These are phyloP conservation scores for Ambrosia trifida DNA, from an alignment of 129 eudicot species.

Conservation along the genomic window DNA sequence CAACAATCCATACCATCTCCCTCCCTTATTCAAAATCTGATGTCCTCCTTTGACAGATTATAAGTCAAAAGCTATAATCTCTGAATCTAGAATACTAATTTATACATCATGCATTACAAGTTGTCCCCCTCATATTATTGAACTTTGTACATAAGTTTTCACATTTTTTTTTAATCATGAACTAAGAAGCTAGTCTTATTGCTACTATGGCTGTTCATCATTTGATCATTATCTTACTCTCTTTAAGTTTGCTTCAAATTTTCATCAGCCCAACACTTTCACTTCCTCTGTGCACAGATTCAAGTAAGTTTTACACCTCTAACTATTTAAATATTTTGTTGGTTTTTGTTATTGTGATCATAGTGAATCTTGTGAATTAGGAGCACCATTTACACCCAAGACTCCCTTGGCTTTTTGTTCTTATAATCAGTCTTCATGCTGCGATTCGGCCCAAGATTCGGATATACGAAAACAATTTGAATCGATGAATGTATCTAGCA, in stretches of 20 bases:
- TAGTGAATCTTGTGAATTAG: conserved; percentile 35
- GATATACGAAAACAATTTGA: conserved; percentile 45
- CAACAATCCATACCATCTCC: conserved; percentile 23
- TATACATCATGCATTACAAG: conserved; percentile 16
- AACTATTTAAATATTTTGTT: conserved; percentile 7
- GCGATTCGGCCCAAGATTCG: conserved; percentile 54
- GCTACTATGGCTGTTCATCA: conserved; percentile 39
- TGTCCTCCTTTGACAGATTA: conserved; percentile 22
- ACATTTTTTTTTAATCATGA: conserved; percentile 17
- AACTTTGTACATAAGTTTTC: conserved; percentile 4
- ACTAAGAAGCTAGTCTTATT: conserved; percentile 20
- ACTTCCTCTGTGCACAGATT: conserved; percentile 61
- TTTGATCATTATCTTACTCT: conserved; percentile 22
- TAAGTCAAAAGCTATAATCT: conserved; percentile 17
- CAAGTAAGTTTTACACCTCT: conserved; percentile 42
- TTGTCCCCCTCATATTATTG: conserved; percentile 1
- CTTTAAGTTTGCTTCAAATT: conserved; percentile 38
- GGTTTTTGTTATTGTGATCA: background rate
- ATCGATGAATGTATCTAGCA: conserved; percentile 61
- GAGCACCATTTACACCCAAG: conserved; percentile 55
- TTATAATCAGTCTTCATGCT: conserved; percentile 54
- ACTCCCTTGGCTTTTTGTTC: conserved; percentile 58
- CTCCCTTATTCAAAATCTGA: conserved; percentile 23
- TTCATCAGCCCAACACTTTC: conserved; percentile 32
- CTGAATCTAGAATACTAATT: background rate